Evolutionary conservation across 2,329 filamentous ascomycete species (phyloP).

Genomic region (Alternaria dauci): DNA sequence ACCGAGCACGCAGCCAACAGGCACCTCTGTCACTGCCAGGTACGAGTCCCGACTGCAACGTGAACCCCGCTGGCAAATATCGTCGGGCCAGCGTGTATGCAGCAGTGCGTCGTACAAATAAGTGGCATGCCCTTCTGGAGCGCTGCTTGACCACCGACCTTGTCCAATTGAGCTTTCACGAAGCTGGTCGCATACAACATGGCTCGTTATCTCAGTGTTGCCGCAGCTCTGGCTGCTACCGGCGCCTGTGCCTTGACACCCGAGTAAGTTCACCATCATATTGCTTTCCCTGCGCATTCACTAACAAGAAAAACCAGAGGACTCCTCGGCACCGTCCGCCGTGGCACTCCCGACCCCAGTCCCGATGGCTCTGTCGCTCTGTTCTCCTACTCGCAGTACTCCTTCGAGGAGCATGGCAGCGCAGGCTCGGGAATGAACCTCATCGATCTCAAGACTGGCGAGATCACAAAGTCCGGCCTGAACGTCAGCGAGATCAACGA

Average conservation of each 20-base stretch:
- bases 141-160: slow-evolving; percentile 29
- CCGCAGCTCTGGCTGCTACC: slow-evolving; percentile 45
- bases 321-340: slow-evolving; percentile 76
- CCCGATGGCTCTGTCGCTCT: slow-evolving; percentile 69
- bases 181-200: slow-evolving; percentile 43
- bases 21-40: slow-evolving; percentile 16
- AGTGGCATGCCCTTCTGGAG: slow-evolving; percentile 25
- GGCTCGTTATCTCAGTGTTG: slow-evolving; percentile 46
- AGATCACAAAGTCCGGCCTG: slow-evolving; percentile 43
- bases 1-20: slow-evolving; percentile 16
- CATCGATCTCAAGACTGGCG: slow-evolving; percentile 45
- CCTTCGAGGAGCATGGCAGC: slow-evolving; percentile 76
- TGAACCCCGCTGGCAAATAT: slow-evolving; percentile 22
- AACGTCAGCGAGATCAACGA: slow-evolving; percentile 46
- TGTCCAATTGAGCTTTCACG: slow-evolving; percentile 37
- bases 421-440: slow-evolving; percentile 58
- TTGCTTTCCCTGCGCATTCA: background rate
- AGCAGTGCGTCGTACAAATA: slow-evolving; percentile 34
- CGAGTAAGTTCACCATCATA: slow-evolving; percentile 34
- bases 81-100: slow-evolving; percentile 10
- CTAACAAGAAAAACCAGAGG: slow-evolving; percentile 30
- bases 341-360: slow-evolving; percentile 74
- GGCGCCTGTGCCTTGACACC: slow-evolving; percentile 47
- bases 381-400: slow-evolving; percentile 78
- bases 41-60: slow-evolving; percentile 25